Percentiles rank a stretch among this genome's conserved stretches.
Conservation (phyloP, 768 basidiomycete genomes). For the Amanita polypyramis region DNA sequence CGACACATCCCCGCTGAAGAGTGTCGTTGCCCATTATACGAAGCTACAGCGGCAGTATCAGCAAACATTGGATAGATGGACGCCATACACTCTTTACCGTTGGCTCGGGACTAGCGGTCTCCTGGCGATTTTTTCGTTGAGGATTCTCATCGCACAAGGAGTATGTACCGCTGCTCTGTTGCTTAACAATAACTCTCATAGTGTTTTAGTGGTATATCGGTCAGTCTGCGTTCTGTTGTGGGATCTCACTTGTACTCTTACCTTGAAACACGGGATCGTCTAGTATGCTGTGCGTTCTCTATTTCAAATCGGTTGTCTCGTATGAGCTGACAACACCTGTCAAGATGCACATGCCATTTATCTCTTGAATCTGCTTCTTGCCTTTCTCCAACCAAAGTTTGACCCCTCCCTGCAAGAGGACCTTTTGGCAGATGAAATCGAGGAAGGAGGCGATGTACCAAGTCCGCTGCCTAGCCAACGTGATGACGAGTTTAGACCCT, state of each 20-base stretch:
- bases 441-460: slow-evolving; percentile 71
- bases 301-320: slow-evolving; percentile 1
- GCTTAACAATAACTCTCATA: slow-evolving; percentile 8
- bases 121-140: slow-evolving; percentile 65
- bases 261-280: background rate
- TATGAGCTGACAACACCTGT: slow-evolving; percentile 6
- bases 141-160: slow-evolving; percentile 84
- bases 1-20: slow-evolving; percentile 39
- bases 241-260: background rate
- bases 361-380: slow-evolving; percentile 89
- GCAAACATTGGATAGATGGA: slow-evolving; percentile 82
- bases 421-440: slow-evolving; percentile 87
- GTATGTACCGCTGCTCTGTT: slow-evolving; percentile 33
- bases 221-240: slow-evolving; percentile 28
- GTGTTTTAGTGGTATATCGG: slow-evolving; percentile 80
- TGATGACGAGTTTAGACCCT: slow-evolving; percentile 96
- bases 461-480: slow-evolving; percentile 52
- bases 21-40: slow-evolving; percentile 32
- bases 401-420: slow-evolving; percentile 95
- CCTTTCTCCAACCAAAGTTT: slow-evolving; percentile 96
- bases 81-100: slow-evolving; percentile 80
- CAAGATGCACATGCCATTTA: slow-evolving; percentile 90
- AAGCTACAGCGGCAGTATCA: slow-evolving; percentile 75
- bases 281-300: slow-evolving; percentile 58
- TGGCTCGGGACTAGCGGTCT: slow-evolving; percentile 76